Evolutionary conservation across 345 rosid species (phyloP), one percentile per base, ranked within the genome.

Genomic region (Camelina laxa): DNA sequence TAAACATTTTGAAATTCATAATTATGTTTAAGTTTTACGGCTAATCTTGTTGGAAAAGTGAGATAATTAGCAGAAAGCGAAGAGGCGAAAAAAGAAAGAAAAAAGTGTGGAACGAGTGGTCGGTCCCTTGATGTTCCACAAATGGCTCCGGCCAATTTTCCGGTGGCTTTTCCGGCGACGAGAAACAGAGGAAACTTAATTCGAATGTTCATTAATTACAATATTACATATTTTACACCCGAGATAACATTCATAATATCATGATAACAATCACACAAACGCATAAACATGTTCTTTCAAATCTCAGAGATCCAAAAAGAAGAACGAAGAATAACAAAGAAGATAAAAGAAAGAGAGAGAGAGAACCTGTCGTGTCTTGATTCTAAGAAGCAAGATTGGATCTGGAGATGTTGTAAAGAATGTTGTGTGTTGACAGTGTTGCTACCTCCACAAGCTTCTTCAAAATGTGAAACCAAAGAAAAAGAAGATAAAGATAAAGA

Each of bases 31-130:
- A 14, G 42, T 41, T 54, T 41, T 39, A 14, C 16, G 19, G 24
- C 41, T 53, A 62, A 73, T 72, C 21, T 20, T 45, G 6, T 42
- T 55, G 47, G 42, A 9, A 74, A 77, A 70, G 51, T 16, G 58
- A 56, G 60, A 16, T 56, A 53, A 70, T 65, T 77, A 57, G 72
- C 67, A 64, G 72, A 58, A 77, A 77, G 72, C 72, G 65, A 59
- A 53, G 41, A 13, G 19, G 11, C 21, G 1, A 1, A 22, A 31
- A 44, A 19, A n/a, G n/a, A 38, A 35, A 10, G 39, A 19, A 44
- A 56, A 67, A 67, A 65, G 72, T 16, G 73, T 59, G 20, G 12
- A 68, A 62, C 42, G 63, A 58, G 51, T 59, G 76, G 72, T 22
- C 80, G 76, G 72, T 22, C 80, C 80, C 51, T 17, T 9, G 24